A percentile compares a stretch with the other conserved stretches of the same genome.
phyloP scores from a whole-genome alignment of 1,284 basidiomycete species.

The Ustilago lituana region DNA sequence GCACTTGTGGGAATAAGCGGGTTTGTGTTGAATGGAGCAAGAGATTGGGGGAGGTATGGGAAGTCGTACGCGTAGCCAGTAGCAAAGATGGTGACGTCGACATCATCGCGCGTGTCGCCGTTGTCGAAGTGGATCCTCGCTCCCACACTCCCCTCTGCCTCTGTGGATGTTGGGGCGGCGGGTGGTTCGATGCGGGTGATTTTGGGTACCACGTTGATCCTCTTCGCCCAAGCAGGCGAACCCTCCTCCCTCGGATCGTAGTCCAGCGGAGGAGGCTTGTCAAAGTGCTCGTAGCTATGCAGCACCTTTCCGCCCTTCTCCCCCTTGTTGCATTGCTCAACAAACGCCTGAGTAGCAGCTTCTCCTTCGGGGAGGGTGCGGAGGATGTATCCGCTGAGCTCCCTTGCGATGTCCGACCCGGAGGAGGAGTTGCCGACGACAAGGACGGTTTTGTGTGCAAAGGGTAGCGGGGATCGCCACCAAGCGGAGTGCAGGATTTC shows the following conservation, averaged over 20 bases:
- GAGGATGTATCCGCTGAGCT: conserved; percentile 64
- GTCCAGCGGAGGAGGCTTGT: conserved; percentile 58
- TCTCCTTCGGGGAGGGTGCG: conserved; percentile 37
- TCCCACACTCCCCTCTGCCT: background rate
- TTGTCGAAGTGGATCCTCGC: conserved; percentile 28
- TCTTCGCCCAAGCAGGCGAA: conserved; percentile 52
- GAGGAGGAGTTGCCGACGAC: conserved; percentile 71
- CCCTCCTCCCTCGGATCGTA: conserved; percentile 55
- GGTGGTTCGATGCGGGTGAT: conserved; percentile 32
- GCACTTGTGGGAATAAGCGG: conserved; percentile 36
- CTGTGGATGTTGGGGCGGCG: too few relatives aligned
- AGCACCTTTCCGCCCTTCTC: conserved; percentile 18
- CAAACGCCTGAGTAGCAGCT: conserved; percentile 22
- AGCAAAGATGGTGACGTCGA: conserved; percentile 64
- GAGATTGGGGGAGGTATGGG: conserved; percentile 42
- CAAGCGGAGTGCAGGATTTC: conserved; percentile 69
- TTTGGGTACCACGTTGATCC: conserved; percentile 56
- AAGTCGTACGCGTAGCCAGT: conserved; percentile 63
- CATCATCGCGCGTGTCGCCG: conserved; percentile 16
- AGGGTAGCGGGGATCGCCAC: conserved; percentile 68
- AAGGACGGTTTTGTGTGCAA: conserved; percentile 68
- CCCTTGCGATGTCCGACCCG: conserved; percentile 71
- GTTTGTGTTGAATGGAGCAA: conserved; percentile 19
- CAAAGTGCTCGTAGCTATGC: conserved; percentile 50
- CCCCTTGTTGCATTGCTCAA: background rate